A percentile compares a stretch with the other conserved stretches of the same genome.
Evolutionary conservation across 2,329 filamentous ascomycete genomes (phyloP).

Genomic region (Epichloe festucae): DNA sequence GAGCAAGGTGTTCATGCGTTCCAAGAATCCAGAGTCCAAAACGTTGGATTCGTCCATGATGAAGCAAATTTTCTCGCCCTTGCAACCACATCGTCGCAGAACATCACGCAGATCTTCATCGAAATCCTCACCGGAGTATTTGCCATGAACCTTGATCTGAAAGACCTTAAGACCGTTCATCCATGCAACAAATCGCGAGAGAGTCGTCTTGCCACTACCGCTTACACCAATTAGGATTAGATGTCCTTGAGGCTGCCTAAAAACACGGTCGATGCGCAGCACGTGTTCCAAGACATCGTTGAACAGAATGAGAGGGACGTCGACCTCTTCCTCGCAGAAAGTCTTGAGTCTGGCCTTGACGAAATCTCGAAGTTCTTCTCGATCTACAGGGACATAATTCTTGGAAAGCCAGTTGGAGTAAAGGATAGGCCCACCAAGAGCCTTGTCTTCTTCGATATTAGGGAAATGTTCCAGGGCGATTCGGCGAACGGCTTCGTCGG

Average conservation of each 20-base stretch:
- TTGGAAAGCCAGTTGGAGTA: conserved; percentile 99
- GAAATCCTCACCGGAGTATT: conserved; percentile 96
- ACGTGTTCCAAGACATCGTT: conserved; percentile 98
- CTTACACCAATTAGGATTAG: conserved; percentile 97
- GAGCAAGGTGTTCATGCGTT: conserved; percentile 97
- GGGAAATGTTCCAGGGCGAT: conserved; percentile 90
- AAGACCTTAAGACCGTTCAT: conserved; percentile 99
- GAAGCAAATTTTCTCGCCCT: conserved; percentile 99
- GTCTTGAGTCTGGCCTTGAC: conserved; percentile 95
- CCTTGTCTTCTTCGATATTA: conserved; percentile 81
- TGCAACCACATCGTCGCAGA: conserved; percentile 84
- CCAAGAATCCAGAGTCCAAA: conserved; percentile 93
- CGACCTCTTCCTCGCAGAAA: conserved; percentile 98
- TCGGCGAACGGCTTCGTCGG: conserved; percentile 70
- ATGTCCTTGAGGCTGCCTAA: conserved; percentile 95
- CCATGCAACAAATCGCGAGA: conserved; percentile 97
- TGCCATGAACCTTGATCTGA: conserved; percentile 99
- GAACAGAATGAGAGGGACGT: conserved; percentile 96
- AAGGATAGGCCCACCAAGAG: conserved; percentile 82
- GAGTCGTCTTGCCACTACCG: conserved; percentile 93
- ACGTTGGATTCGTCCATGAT: conserved; percentile 99
- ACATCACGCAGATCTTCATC: conserved; percentile 95
- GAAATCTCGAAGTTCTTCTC: conserved; percentile 89
- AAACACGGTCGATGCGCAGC: conserved; percentile 93
- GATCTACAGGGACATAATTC: conserved; percentile 93